Evolutionary conservation across 192 early-diverging fungal genomes (phyloP).

Genomic region (Kickxella alabastrina): DNA sequence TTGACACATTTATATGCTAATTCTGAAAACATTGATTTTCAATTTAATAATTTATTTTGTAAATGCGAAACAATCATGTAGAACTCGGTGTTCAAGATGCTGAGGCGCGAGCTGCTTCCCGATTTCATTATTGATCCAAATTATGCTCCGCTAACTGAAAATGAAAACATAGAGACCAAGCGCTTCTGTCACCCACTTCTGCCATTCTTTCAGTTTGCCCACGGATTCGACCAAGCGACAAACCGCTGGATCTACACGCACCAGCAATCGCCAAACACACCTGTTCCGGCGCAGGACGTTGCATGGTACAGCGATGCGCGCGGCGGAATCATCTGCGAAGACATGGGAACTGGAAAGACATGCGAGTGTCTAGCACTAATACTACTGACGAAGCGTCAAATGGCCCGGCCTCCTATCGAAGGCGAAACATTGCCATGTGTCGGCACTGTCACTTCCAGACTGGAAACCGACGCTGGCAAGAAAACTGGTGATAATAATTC

Average conservation of each 20-base stretch:
- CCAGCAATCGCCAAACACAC: slow-evolving; percentile 25
- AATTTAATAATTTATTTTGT: too few species aligned
- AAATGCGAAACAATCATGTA: too few species aligned
- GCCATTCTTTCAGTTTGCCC: slow-evolving; percentile 41
- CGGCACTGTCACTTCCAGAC: slow-evolving; percentile 34
- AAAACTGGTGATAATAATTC: too few species aligned
- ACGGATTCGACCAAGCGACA: slow-evolving; percentile 17
- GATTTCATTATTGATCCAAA: slow-evolving; percentile 53
- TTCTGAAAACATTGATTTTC: neutral
- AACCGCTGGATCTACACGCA: slow-evolving; percentile 33
- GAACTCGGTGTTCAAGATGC: slow-evolving; percentile 67
- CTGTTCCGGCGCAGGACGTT: slow-evolving; percentile 21
- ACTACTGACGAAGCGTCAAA: slow-evolving; percentile 58
- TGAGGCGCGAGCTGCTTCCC: slow-evolving; percentile 63
- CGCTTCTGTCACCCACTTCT: slow-evolving; percentile 27
- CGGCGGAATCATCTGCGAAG: slow-evolving; percentile 80
- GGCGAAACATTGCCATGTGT: slow-evolving; percentile 36
- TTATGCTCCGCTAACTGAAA: slow-evolving; percentile 20
- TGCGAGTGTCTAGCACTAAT: slow-evolving; percentile 66
- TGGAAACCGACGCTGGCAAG: slow-evolving; percentile 13
- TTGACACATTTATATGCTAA: too few species aligned
- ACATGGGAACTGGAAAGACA: slow-evolving; percentile 89
- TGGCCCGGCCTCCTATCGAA: slow-evolving; percentile 37
- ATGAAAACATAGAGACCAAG: slow-evolving; percentile 10
- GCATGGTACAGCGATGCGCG: slow-evolving; percentile 39